Percentiles rank a stretch among this genome's conserved stretches.
These are phyloP conservation scores for Aleurites moluccanus DNA, from an alignment of 441 rosid genomes.

Conservation along the genomic window DNA sequence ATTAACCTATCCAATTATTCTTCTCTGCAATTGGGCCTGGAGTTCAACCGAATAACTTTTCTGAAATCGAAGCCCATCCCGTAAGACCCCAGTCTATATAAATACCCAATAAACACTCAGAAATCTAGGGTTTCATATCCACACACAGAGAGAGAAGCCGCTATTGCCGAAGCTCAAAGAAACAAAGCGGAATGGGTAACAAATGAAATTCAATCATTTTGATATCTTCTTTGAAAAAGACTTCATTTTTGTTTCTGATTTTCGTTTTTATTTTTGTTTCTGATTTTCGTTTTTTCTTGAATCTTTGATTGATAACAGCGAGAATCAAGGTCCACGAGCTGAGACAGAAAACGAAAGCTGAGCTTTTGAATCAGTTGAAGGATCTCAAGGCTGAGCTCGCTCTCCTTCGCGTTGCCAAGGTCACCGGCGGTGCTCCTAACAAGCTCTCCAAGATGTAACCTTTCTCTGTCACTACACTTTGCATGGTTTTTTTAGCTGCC, in stretches of 20 bases:
- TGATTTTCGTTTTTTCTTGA: neutral
- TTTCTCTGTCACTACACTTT: neutral
- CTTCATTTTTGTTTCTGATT: neutral
- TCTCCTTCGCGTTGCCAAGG: conserved; percentile 94
- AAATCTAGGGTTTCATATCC: conserved; percentile 21
- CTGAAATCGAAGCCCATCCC: neutral
- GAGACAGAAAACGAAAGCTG: conserved; percentile 77
- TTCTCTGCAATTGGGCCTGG: neutral
- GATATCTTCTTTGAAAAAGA: too few relatives aligned
- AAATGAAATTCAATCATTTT: neutral
- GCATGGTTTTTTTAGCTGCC: neutral
- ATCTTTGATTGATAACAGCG: conserved; percentile 39
- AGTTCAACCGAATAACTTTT: neutral
- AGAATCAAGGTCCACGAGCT: conserved; percentile 95
- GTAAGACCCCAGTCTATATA: neutral
- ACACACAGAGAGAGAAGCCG: neutral
- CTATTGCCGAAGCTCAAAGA: neutral
- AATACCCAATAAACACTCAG: neutral
- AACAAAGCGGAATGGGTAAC: conserved; percentile 17
- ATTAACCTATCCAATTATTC: too few relatives aligned
- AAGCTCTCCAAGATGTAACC: conserved; percentile 89
- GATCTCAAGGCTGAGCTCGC: conserved; percentile 87
- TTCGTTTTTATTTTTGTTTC: neutral
- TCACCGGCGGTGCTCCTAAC: conserved; percentile 96
- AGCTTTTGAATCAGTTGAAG: conserved; percentile 69